Percentiles rank a stretch among this genome's conserved stretches.
These are phyloP conservation scores for Starmerella tilneyi DNA, from an alignment of 805 yeast species.

Conservation along the genomic window DNA sequence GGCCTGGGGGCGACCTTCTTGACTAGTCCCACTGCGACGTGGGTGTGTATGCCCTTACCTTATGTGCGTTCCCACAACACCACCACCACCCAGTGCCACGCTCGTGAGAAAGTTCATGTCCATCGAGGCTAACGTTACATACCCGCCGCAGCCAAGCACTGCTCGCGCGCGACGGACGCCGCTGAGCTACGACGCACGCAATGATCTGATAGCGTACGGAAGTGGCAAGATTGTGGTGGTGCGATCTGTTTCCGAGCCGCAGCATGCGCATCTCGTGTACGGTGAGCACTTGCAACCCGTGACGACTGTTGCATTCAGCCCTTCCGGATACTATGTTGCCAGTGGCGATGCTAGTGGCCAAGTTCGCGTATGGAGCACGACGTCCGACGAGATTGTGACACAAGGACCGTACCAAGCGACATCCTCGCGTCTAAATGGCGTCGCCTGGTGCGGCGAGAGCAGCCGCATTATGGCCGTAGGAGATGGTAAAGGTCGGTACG, in stretches of 20 bases:
- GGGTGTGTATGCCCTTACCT: slow-evolving; percentile 2
- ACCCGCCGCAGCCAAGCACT: slow-evolving; percentile 77
- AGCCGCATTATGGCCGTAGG: slow-evolving; percentile 88
- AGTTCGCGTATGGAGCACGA: slow-evolving; percentile 63
- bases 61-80: not conserved
- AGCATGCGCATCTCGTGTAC: slow-evolving; percentile 48
- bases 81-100: not conserved
- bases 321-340: slow-evolving; percentile 82
- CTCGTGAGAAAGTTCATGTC: slow-evolving; percentile 11
- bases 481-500: slow-evolving; percentile 81
- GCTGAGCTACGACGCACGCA: slow-evolving; percentile 59
- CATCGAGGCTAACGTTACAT: slow-evolving; percentile 27
- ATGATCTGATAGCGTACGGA: slow-evolving; percentile 69
- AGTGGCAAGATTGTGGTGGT: slow-evolving; percentile 70
- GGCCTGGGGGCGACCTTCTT: too few species aligned
- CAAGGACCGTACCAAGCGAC: slow-evolving; percentile 76
- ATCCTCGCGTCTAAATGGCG: slow-evolving; percentile 67
- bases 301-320: slow-evolving; percentile 77
- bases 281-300: slow-evolving; percentile 59
- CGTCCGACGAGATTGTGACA: slow-evolving; percentile 40
- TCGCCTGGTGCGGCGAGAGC: slow-evolving; percentile 88
- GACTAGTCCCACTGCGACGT: too few species aligned
- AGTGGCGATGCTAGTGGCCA: slow-evolving; percentile 88
- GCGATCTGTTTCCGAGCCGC: slow-evolving; percentile 50
- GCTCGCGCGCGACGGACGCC: slow-evolving; percentile 58